These are phyloP conservation scores for Platismatia glauca DNA, from an alignment of 495 filamentous ascomycete species.

Conservation along the genomic window DNA sequence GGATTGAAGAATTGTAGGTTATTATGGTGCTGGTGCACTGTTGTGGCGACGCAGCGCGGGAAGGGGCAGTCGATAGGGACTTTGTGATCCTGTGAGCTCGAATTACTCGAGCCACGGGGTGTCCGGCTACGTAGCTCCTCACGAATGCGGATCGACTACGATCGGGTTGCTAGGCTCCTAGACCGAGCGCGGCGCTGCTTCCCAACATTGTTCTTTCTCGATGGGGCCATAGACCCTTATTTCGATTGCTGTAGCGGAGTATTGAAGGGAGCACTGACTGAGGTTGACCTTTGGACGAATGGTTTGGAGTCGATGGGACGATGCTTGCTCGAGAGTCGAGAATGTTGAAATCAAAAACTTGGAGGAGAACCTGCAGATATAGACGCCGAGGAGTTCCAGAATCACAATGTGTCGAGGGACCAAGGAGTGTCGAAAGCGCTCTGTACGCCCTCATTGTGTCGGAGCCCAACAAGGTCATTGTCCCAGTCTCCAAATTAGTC, in stretches of 20 bases:
- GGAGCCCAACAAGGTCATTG: neutral
- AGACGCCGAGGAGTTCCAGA: neutral
- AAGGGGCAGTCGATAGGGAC: neutral
- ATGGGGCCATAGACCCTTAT: neutral
- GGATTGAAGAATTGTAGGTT: neutral
- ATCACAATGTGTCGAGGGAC: neutral
- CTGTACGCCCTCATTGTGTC: neutral
- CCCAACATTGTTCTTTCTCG: neutral
- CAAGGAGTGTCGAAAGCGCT: neutral
- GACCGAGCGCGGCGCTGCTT: neutral
- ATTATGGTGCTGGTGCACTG: neutral
- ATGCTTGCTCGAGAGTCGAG: neutral
- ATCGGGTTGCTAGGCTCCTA: neutral
- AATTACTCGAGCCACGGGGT: neutral
- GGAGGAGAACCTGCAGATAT: neutral
- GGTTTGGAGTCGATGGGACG: neutral
- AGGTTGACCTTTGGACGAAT: neutral
- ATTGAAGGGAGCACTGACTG: neutral
- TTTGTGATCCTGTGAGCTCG: neutral
- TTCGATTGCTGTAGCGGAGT: neutral
- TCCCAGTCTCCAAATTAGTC: neutral
- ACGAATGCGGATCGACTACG: neutral
- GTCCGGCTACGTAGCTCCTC: neutral
- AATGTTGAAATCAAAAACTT: neutral
- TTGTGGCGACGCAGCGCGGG: neutral